Evolutionary conservation across 73 alveolate species (phyloP).

Genomic region (Blepharisma japonicum): DNA sequence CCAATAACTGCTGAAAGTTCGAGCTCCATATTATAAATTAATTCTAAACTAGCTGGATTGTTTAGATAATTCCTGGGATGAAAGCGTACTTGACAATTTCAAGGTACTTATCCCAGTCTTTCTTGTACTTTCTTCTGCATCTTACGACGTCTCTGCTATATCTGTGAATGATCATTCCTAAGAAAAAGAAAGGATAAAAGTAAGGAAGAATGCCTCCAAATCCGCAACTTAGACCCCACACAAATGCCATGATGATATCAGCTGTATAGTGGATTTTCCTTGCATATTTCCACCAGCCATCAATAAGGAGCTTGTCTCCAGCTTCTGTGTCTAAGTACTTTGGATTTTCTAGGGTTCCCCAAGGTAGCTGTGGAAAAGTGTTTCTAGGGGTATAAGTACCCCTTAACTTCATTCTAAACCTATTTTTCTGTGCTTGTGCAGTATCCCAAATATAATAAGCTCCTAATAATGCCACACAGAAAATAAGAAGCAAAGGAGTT

Average conservation of each 20-base stretch:
- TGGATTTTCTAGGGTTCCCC: slow-evolving; percentile 43
- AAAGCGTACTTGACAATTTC: slow-evolving; percentile 8
- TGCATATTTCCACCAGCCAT: slow-evolving; percentile 52
- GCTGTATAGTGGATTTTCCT: slow-evolving; percentile 56
- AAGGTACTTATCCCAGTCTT: slow-evolving; percentile 59
- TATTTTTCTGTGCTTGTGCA: slow-evolving; percentile 32
- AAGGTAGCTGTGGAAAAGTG: slow-evolving; percentile 36
- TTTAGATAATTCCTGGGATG: slow-evolving; percentile 28
- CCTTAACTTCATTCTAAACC: slow-evolving; percentile 10
- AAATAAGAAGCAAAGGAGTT: background rate
- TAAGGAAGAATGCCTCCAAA: background rate
- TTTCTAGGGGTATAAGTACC: slow-evolving; percentile 28
- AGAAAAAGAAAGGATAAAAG: slow-evolving; percentile 18
- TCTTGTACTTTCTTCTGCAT: slow-evolving; percentile 51
- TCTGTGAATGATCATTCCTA: slow-evolving; percentile 38
- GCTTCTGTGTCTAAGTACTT: slow-evolving; percentile 48
- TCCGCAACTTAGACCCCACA: slow-evolving; percentile 28
- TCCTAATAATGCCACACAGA: background rate
- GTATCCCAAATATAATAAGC: slow-evolving; percentile 42
- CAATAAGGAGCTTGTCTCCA: slow-evolving; percentile 40
- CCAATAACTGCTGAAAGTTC: slow-evolving; percentile 61
- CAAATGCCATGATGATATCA: slow-evolving; percentile 39
- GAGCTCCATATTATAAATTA: slow-evolving; percentile 32
- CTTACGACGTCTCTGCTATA: slow-evolving; percentile 44
- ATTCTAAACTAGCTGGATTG: background rate